phyloP scores from a whole-genome alignment of 768 basidiomycete species.

The Kwoniella botswanensis region DNA sequence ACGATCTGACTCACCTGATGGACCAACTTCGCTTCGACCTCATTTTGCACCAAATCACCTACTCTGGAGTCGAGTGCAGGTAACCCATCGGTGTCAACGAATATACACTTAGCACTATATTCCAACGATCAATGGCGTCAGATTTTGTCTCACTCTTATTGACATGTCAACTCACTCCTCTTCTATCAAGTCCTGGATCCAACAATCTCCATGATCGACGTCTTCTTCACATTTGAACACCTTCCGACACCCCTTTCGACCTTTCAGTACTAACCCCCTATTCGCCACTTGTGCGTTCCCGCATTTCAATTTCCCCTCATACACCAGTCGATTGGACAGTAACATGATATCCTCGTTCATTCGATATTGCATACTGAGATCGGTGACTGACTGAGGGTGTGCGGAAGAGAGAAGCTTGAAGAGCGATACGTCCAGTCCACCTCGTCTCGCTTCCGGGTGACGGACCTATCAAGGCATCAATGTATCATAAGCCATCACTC shows the following conservation, averaged over 20 bases:
- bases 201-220: slow-evolving; percentile 62
- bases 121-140: neutral
- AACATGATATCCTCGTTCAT: slow-evolving; percentile 98
- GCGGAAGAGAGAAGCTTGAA: slow-evolving; percentile 87
- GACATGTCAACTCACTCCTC: slow-evolving; percentile 64
- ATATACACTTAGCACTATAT: slow-evolving; percentile 80
- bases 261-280: slow-evolving; percentile 65
- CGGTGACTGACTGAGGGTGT: slow-evolving; percentile 81
- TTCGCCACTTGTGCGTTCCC: slow-evolving; percentile 75
- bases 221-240: slow-evolving; percentile 8
- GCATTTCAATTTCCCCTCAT: slow-evolving; percentile 74
- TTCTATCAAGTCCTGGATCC: slow-evolving; percentile 71
- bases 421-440: slow-evolving; percentile 85
- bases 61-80: slow-evolving; percentile 79
- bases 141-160: slow-evolving; percentile 1
- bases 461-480: slow-evolving; percentile 66
- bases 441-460: slow-evolving; percentile 75
- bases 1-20: slow-evolving; percentile 54
- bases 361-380: slow-evolving; percentile 86
- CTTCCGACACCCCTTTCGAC: slow-evolving; percentile 57
- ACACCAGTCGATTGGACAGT: slow-evolving; percentile 84
- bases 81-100: slow-evolving; percentile 87
- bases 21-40: slow-evolving; percentile 68
- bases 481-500: too few species aligned
- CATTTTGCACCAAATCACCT: slow-evolving; percentile 90